phyloP scores from a whole-genome alignment of 305 asterid species.

The Fraxinus paxiana region DNA sequence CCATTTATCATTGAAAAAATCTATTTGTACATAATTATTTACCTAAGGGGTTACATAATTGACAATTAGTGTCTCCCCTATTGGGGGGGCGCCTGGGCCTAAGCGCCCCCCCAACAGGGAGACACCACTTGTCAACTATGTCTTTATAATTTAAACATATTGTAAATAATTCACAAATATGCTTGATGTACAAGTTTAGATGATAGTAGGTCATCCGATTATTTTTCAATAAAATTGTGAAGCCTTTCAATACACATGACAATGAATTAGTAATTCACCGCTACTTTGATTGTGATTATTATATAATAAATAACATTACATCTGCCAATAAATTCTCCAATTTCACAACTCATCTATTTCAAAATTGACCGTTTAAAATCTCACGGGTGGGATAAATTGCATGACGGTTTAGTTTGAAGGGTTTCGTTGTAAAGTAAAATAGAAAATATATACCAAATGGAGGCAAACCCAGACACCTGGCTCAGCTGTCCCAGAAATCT shows the following conservation, averaged over 20 bases:
- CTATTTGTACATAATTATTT: too few relatives aligned
- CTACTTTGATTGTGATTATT: not conserved
- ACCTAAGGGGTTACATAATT: too few relatives aligned
- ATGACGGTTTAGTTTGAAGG: not conserved
- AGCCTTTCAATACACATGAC: not conserved
- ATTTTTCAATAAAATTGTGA: too few relatives aligned
- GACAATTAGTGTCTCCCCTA: too few relatives aligned
- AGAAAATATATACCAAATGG: not conserved
- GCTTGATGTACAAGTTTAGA: too few relatives aligned
- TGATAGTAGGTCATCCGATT: too few relatives aligned
- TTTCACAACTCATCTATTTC: not conserved
- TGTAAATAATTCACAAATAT: not conserved
- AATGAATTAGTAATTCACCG: not conserved
- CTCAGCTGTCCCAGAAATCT: conserved; percentile 27
- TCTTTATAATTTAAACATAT: not conserved
- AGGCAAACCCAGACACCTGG: conserved; percentile 1
- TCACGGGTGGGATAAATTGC: not conserved
- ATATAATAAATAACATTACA: too few relatives aligned
- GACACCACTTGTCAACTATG: too few relatives aligned
- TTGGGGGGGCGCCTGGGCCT: too few relatives aligned
- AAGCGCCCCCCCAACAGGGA: too few relatives aligned
- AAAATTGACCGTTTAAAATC: not conserved
- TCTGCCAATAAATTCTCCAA: not conserved
- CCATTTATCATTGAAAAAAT: too few relatives aligned
- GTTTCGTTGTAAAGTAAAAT: not conserved